phyloP scores from a whole-genome alignment of 1,284 basidiomycete species.

The Cryptococcus sp. region DNA sequence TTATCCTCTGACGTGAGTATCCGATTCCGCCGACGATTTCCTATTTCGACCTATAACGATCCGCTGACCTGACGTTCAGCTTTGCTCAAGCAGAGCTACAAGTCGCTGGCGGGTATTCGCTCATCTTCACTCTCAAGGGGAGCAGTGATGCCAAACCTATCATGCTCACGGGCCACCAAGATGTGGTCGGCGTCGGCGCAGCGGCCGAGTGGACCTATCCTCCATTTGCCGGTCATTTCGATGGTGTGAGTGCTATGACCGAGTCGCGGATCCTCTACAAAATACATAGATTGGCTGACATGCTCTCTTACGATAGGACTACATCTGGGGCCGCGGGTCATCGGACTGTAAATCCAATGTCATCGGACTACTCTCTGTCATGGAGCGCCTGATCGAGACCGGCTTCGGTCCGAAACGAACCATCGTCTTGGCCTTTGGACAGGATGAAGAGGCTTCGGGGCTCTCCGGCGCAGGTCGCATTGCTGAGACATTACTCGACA shows the following conservation, averaged over 20 bases:
- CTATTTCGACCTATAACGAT: not conserved
- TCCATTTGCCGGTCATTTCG: conserved; percentile 16
- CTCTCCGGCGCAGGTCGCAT: conserved; percentile 7
- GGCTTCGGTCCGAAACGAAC: conserved; percentile 11
- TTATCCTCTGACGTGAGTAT: conserved; percentile 15
- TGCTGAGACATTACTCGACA: conserved; percentile 3
- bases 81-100: conserved; percentile 7
- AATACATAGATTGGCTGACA: not conserved
- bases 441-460: conserved; percentile 18
- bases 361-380: conserved; percentile 15
- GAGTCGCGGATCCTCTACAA: too few relatives aligned
- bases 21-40: too few relatives aligned
- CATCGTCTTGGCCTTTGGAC: conserved; percentile 14
- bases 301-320: conserved; percentile 6
- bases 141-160: conserved; percentile 9
- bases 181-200: conserved; percentile 8
- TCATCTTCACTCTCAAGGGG: conserved; percentile 16
- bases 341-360: conserved; percentile 20
- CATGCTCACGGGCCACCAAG: conserved; percentile 18
- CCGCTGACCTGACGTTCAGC: not conserved
- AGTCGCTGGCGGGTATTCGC: conserved; percentile 15
- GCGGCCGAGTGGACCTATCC: conserved; percentile 15
- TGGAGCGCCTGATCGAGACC: conserved; percentile 12
- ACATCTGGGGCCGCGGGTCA: conserved; percentile 20
- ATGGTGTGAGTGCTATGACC: conserved; percentile 3